A percentile compares a stretch with the other conserved stretches of the same genome.
Evolutionary conservation across 768 basidiomycete genomes (phyloP).

Genomic region (Daedalea quercina): DNA sequence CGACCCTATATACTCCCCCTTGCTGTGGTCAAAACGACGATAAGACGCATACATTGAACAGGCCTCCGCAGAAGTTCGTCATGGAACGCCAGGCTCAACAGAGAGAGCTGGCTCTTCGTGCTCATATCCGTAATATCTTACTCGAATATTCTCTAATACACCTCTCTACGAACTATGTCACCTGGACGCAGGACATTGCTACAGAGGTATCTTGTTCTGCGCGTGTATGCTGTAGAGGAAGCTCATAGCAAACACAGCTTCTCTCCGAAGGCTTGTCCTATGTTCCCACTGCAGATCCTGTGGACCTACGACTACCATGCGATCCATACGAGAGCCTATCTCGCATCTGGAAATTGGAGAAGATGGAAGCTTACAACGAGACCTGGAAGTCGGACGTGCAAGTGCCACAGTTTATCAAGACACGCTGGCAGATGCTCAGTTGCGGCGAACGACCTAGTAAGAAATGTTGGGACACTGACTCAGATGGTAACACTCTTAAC

Average conservation of each 20-base stretch:
- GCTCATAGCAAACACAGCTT: conserved; percentile 27
- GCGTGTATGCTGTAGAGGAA: background rate
- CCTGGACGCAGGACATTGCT: conserved; percentile 44
- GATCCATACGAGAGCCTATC: conserved; percentile 48
- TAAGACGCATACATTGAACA: too few relatives aligned
- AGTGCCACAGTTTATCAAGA: conserved; percentile 6
- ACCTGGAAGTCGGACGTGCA: conserved; percentile 26
- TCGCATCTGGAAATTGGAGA: conserved; percentile 25
- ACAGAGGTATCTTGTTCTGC: conserved; percentile 30
- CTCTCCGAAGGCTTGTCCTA: conserved; percentile 31
- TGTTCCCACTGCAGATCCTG: conserved; percentile 44
- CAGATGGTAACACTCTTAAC: conserved; percentile 14
- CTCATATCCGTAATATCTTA: conserved; percentile 49
- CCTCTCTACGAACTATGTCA: conserved; percentile 47
- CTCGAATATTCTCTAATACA: conserved; percentile 47
- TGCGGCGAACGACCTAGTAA: conserved; percentile 24
- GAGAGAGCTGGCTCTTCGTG: conserved; percentile 22
- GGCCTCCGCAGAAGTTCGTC: too few relatives aligned
- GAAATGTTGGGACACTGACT: conserved; percentile 29
- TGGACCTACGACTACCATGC: conserved; percentile 42
- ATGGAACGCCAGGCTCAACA: conserved; percentile 3
- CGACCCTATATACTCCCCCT: too few relatives aligned
- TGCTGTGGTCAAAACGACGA: too few relatives aligned
- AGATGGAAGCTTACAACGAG: conserved; percentile 39
- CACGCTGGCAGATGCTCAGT: background rate